phyloP scores from a whole-genome alignment of 352 stramenopile species.

The Thalassiosira ordinaria region DNA sequence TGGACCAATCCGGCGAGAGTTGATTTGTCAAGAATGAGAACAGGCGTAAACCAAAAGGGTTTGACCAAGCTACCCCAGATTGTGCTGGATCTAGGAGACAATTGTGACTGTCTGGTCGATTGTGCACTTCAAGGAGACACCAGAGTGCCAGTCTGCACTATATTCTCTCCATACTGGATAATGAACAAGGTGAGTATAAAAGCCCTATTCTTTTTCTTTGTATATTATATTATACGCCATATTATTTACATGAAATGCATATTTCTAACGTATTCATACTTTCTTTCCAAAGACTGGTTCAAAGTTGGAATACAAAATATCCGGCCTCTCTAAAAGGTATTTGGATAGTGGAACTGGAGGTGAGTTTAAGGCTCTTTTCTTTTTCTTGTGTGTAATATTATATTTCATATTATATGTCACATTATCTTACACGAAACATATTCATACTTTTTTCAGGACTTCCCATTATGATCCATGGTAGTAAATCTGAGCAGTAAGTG shows the following conservation, averaged over 20 bases:
- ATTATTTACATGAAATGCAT: too few species aligned
- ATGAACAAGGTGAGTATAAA: slow-evolving; percentile 65
- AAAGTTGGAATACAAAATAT: slow-evolving; percentile 54
- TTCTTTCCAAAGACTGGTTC: too few species aligned
- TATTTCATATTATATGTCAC: too few species aligned
- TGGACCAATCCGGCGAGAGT: slow-evolving; percentile 45
- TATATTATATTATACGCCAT: too few species aligned
- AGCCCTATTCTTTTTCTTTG: neutral
- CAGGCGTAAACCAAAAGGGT: slow-evolving; percentile 37
- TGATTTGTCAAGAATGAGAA: slow-evolving; percentile 34
- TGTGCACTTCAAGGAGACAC: slow-evolving; percentile 40
- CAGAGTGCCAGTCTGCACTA: slow-evolving; percentile 36
- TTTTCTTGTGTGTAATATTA: too few species aligned
- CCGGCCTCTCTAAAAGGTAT: slow-evolving; percentile 30
- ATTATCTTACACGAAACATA: too few species aligned
- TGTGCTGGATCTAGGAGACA: slow-evolving; percentile 50
- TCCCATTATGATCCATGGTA: slow-evolving; percentile 52
- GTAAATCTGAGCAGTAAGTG: slow-evolving; percentile 34
- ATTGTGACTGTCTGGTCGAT: slow-evolving; percentile 53
- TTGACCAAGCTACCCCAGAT: slow-evolving; percentile 17
- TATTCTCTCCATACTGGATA: slow-evolving; percentile 64
- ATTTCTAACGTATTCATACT: too few species aligned
- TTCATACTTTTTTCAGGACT: slow-evolving; percentile 42
- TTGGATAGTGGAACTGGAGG: slow-evolving; percentile 32
- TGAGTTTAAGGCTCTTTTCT: too few species aligned